Evolutionary conservation across 2,329 filamentous ascomycete species (phyloP), one percentile per base, ranked within the genome.

Genomic region (Trichoderma koningiopsis): DNA sequence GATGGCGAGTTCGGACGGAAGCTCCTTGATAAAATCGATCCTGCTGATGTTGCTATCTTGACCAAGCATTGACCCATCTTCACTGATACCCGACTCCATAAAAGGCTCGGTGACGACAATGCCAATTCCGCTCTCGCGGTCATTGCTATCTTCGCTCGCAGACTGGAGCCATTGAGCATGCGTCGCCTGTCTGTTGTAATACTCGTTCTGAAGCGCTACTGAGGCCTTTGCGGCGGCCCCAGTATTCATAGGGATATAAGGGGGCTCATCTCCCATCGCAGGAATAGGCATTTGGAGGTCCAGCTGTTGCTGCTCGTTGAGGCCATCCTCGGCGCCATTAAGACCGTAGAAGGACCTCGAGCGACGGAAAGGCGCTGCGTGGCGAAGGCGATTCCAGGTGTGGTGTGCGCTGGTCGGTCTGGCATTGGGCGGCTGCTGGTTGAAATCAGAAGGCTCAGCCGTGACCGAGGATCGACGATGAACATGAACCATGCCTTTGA

Each of bases 51-150:
- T 78, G 24, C 79, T 74, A 35, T 81, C 79, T 37, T 79, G 76
- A 10, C 76, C 77, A 14, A 77, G 74, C 14, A 75, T 71, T 27
- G 74, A 71, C n/a, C 76, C 77, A 5, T 73, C 73, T 14, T 82
- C 78, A 27, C 75, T 76, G 1, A 79, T 75, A 19, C 82, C 80
- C 4, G 77, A 77, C 31, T 81, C 80, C 1, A 77, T 72, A 4
- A 81, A 81, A 22, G 81, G 78, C 22, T 82, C 77, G 1, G 84
- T 84, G 2, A 89, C 78, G 0, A 84, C 81, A 61, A 91, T 90
- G 37, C 87, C 88, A 64, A 91, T 89, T 24, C 88, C 88, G 73
- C 89, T 90, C 78, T 91, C 88, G 31, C 84, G 81, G 72, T 91
- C 88, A 72, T 85, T 87, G 59, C 79, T 80, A 22, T 85, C 84